Conservation (phyloP, 805 yeast genomes). For the Starmerella etchellsii region DNA sequence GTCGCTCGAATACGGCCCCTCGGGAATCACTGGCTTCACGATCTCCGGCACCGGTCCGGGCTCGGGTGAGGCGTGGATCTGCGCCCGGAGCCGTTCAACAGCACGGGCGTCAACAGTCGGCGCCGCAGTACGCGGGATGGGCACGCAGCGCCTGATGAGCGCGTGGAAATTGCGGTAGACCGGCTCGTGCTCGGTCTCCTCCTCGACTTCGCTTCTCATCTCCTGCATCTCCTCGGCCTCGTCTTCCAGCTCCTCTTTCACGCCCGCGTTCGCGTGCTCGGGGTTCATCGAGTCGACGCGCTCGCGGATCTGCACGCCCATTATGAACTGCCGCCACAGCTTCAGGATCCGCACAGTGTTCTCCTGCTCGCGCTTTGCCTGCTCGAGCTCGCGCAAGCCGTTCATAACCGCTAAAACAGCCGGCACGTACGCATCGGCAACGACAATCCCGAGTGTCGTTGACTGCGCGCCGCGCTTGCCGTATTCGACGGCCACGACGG, state of each 20-base stretch:
- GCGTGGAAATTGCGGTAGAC: neutral
- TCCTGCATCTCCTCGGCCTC: neutral
- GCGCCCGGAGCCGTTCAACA: too few relatives aligned
- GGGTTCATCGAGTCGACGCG: conserved; percentile 22
- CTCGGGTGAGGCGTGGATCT: too few relatives aligned
- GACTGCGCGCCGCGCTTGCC: conserved; percentile 36
- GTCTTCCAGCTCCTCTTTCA: neutral
- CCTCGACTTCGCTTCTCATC: too few relatives aligned
- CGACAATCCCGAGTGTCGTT: conserved; percentile 60
- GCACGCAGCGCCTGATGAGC: neutral
- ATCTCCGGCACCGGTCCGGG: neutral
- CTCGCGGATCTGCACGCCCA: conserved; percentile 24
- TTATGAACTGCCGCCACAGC: conserved; percentile 28
- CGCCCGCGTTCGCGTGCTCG: neutral
- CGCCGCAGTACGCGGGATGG: too few relatives aligned
- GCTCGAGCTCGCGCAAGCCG: conserved; percentile 38
- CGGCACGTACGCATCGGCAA: conserved; percentile 47
- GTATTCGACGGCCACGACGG: conserved; percentile 79
- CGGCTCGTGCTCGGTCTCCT: too few relatives aligned
- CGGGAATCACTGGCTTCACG: neutral
- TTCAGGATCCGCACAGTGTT: conserved; percentile 24
- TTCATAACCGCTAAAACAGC: conserved; percentile 43
- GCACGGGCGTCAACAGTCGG: too few relatives aligned
- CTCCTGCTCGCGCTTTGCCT: neutral
- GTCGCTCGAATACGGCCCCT: neutral